A percentile compares a stretch with the other conserved stretches of the same genome.
phyloP scores from a whole-genome alignment of 2,329 filamentous ascomycete species.

The Stachybotrys echinatus region DNA sequence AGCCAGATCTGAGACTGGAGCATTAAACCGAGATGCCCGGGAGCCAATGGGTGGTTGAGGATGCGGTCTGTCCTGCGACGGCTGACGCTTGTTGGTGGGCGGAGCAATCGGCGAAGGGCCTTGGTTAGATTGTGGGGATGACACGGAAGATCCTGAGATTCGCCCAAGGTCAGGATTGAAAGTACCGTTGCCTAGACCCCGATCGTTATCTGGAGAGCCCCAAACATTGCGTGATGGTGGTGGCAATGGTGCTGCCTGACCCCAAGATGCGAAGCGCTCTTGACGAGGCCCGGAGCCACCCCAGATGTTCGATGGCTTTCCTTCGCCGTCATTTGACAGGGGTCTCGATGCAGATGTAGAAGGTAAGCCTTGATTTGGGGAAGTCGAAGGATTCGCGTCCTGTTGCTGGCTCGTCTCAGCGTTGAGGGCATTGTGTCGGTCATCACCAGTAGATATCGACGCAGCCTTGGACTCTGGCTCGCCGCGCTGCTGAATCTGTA shows the following conservation, averaged over 20 bases:
- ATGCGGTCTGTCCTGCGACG: slow-evolving; percentile 21
- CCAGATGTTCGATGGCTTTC: slow-evolving; percentile 30
- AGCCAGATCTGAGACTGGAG: slow-evolving; percentile 23
- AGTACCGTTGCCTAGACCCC: slow-evolving; percentile 71
- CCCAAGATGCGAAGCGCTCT: slow-evolving; percentile 49
- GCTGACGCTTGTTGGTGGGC: slow-evolving; percentile 18
- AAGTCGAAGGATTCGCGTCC: slow-evolving; percentile 10
- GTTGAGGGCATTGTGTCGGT: slow-evolving; percentile 11
- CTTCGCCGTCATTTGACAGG: slow-evolving; percentile 25
- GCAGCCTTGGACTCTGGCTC: slow-evolving; percentile 3
- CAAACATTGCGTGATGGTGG: slow-evolving; percentile 59
- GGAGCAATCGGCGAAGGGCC: slow-evolving; percentile 42
- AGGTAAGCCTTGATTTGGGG: slow-evolving; percentile 9
- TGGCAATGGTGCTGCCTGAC: slow-evolving; percentile 33
- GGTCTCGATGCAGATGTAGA: slow-evolving; percentile 16
- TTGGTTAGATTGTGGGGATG: slow-evolving; percentile 25
- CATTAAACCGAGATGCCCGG: slow-evolving; percentile 20
- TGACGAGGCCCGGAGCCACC: slow-evolving; percentile 30
- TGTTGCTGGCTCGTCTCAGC: slow-evolving; percentile 7
- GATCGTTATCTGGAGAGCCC: slow-evolving; percentile 67
- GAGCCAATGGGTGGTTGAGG: slow-evolving; percentile 26
- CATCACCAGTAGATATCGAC: slow-evolving; percentile 10
- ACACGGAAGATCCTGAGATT: slow-evolving; percentile 31
- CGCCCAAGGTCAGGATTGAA: slow-evolving; percentile 60
- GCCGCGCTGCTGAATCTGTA: slow-evolving; percentile 28